Evolutionary conservation across 176 grass and related monocot species (phyloP).

Genomic region (Paspalum notatum): DNA sequence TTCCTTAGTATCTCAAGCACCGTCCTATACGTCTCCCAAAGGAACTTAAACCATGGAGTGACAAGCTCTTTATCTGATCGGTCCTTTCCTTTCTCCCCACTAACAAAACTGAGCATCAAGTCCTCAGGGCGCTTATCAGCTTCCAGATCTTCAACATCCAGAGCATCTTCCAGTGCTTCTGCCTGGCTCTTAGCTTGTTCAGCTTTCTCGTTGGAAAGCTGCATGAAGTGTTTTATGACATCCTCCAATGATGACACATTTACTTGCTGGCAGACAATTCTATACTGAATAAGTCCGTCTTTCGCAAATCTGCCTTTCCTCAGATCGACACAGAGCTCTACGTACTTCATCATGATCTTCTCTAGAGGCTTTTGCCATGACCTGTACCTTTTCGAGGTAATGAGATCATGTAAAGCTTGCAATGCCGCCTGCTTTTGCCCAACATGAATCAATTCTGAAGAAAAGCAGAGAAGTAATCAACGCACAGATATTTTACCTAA

Average conservation of each 20-base stretch:
- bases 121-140: conserved; percentile 95
- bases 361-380: conserved; percentile 94
- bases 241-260: conserved; percentile 93
- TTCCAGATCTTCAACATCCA: conserved; percentile 97
- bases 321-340: conserved; percentile 91
- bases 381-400: conserved; percentile 94
- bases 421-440: conserved; percentile 96
- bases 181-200: conserved; percentile 81
- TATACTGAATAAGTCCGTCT: conserved; percentile 97
- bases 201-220: conserved; percentile 78
- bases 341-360: conserved; percentile 98
- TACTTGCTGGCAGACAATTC: conserved; percentile 97
- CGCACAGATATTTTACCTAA: not conserved
- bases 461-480: conserved; percentile 21
- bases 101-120: conserved; percentile 95
- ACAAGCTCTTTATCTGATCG: conserved; percentile 90
- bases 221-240: conserved; percentile 98
- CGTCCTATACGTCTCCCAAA: conserved; percentile 96
- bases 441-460: conserved; percentile 93
- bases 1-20: conserved; percentile 93
- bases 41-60: conserved; percentile 97
- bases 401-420: conserved; percentile 93
- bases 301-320: conserved; percentile 94
- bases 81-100: conserved; percentile 95
- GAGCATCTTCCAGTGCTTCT: conserved; percentile 85